These are phyloP conservation scores for Pholiota adiposa DNA, from an alignment of 1,284 basidiomycete genomes.

Conservation along the genomic window DNA sequence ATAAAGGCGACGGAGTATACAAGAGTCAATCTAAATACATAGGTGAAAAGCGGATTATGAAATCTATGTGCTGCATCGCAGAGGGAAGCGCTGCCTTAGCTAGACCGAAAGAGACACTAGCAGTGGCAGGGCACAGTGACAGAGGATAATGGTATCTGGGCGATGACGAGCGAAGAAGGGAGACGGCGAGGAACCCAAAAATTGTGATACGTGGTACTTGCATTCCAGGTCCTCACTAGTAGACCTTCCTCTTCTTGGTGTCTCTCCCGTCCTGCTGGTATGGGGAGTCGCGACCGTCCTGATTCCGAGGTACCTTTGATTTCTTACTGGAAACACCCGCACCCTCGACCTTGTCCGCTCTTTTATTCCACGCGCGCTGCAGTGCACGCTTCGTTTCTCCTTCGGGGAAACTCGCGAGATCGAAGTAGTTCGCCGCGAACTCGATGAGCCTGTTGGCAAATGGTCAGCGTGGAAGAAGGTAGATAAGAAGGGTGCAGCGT, in stretches of 20 bases:
- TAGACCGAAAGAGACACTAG: background rate
- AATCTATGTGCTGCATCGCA: background rate
- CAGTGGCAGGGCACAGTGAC: conserved; percentile 1
- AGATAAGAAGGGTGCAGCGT: conserved; percentile 25
- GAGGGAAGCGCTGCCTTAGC: conserved; percentile 2
- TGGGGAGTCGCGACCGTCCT: background rate
- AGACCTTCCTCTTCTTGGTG: conserved; percentile 14
- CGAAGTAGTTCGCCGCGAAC: conserved; percentile 81
- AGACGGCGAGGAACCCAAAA: background rate
- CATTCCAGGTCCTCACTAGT: conserved; percentile 25
- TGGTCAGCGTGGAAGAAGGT: conserved; percentile 7
- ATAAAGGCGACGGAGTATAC: conserved; percentile 6
- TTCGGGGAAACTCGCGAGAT: conserved; percentile 66
- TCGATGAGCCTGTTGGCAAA: conserved; percentile 74
- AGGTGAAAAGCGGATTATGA: conserved; percentile 1
- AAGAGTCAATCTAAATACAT: conserved; percentile 15
- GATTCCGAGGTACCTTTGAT: conserved; percentile 4
- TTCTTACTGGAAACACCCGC: background rate
- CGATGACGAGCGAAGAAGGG: background rate
- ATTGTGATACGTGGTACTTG: conserved; percentile 3
- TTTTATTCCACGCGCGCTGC: conserved; percentile 49
- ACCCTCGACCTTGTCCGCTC: conserved; percentile 33
- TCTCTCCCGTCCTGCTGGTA: conserved; percentile 8
- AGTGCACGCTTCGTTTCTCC: conserved; percentile 79
- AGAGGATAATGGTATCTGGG: background rate